phyloP scores from a whole-genome alignment of 164 flowering plant species.

The Chimonanthus salicifolius region DNA sequence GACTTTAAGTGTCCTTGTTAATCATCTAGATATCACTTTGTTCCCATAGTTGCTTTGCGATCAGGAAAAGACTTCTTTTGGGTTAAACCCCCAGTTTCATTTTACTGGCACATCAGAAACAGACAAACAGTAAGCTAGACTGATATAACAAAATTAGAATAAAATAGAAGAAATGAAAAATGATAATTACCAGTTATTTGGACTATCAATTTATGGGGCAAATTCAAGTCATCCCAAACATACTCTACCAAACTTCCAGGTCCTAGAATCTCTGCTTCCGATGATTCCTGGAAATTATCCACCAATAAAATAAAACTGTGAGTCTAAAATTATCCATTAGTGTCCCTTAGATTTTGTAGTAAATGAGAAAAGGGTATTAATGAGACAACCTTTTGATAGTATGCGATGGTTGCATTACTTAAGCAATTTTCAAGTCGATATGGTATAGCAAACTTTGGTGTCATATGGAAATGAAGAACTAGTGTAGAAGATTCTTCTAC shows the following conservation, averaged over 20 bases:
- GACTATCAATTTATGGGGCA: conserved; percentile 78
- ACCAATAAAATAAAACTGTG: conserved; percentile 1
- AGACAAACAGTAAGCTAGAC: not conserved
- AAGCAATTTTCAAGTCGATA: conserved; percentile 84
- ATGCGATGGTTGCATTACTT: conserved; percentile 49
- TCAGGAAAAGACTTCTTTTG: too few species aligned
- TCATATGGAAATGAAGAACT: conserved; percentile 59
- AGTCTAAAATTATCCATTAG: not conserved
- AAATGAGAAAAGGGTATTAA: not conserved
- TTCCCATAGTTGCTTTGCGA: too few species aligned
- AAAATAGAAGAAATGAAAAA: not conserved
- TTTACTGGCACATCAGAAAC: not conserved
- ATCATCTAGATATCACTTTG: too few species aligned
- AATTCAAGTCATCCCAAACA: conserved; percentile 86
- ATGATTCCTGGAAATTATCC: conserved; percentile 46
- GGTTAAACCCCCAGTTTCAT: too few species aligned
- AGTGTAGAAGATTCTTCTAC: conserved; percentile 76
- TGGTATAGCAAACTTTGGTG: conserved; percentile 48
- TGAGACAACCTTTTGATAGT: conserved; percentile 74
- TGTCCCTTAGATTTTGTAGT: conserved; percentile 3
- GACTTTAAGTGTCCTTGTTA: too few species aligned
- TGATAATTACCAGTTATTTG: conserved; percentile 49
- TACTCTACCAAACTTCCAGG: conserved; percentile 48
- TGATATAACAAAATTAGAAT: not conserved
- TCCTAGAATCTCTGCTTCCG: conserved; percentile 59